Percentiles rank a stretch among this genome's conserved stretches.
These are phyloP conservation scores for Xylariaceae sp. DNA, from an alignment of 2,329 filamentous ascomycete species.

Conservation along the genomic window DNA sequence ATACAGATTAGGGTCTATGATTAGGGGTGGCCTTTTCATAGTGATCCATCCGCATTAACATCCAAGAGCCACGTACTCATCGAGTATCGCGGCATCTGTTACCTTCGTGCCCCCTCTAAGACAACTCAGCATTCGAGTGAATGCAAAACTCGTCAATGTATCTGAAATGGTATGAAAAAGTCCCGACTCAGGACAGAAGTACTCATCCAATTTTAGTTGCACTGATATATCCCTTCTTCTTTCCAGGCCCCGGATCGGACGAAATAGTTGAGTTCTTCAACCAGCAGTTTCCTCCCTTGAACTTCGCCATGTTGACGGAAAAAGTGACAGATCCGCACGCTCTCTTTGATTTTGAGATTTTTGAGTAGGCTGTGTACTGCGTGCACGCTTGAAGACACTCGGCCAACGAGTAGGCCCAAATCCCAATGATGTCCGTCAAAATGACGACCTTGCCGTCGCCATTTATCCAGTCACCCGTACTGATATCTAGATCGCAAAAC, in stretches of 20 bases:
- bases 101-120: too few species aligned
- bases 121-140: neutral
- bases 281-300: constrained; percentile 1
- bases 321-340: constrained; percentile 1
- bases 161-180: neutral
- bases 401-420: neutral
- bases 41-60: too few species aligned
- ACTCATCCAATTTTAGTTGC: constrained; percentile 4
- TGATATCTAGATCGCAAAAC: constrained; percentile 2
- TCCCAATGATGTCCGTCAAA: neutral
- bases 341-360: neutral
- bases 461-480: neutral
- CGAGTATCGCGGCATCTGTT: too few species aligned
- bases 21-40: neutral
- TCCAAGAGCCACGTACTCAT: too few species aligned
- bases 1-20: neutral
- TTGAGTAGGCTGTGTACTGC: neutral
- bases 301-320: neutral
- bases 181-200: neutral
- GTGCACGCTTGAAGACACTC: constrained; percentile 5
- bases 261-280: constrained; percentile 6
- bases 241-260: neutral
- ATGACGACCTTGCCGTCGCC: neutral
- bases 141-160: neutral
- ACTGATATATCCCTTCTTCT: neutral